phyloP scores from a whole-genome alignment of 1,139 yeast genomes.

The Yamadazyma dushanensis region DNA sequence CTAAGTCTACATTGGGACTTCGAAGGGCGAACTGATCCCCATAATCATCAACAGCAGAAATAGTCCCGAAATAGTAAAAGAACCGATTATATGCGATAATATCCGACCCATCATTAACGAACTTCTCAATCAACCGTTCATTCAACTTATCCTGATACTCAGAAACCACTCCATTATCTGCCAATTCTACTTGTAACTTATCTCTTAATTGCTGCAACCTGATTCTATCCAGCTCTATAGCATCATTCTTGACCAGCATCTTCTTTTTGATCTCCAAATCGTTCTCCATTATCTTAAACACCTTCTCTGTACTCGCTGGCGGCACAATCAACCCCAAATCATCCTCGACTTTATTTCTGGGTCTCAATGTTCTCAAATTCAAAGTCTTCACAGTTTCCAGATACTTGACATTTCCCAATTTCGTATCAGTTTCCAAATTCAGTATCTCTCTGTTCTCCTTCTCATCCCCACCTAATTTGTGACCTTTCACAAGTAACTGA shows the following conservation, averaged over 20 bases:
- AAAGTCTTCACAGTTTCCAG: neutral
- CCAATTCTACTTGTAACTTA: conserved; percentile 23
- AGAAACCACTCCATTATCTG: conserved; percentile 25
- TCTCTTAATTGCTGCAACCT: conserved; percentile 9
- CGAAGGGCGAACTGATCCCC: neutral
- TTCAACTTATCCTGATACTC: neutral
- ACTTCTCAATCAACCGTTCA: conserved; percentile 11
- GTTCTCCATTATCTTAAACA: conserved; percentile 7
- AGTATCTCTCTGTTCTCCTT: too few species aligned
- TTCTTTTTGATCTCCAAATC: conserved; percentile 6
- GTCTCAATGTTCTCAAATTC: neutral
- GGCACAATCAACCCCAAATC: conserved; percentile 8
- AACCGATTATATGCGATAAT: conserved; percentile 10
- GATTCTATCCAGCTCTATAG: neutral
- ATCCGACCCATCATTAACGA: conserved; percentile 10
- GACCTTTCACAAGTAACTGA: neutral
- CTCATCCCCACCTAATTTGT: too few species aligned
- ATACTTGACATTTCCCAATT: too few species aligned
- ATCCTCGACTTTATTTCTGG: neutral
- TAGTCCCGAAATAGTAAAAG: conserved; percentile 16
- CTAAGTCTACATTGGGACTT: neutral
- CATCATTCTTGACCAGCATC: conserved; percentile 1
- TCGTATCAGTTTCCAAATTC: too few species aligned
- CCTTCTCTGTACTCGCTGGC: conserved; percentile 4
- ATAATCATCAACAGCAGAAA: neutral